Base-by-base conservation (phyloP, 2,329 filamentous ascomycete genomes). In the Cladosporium sp. region DNA sequence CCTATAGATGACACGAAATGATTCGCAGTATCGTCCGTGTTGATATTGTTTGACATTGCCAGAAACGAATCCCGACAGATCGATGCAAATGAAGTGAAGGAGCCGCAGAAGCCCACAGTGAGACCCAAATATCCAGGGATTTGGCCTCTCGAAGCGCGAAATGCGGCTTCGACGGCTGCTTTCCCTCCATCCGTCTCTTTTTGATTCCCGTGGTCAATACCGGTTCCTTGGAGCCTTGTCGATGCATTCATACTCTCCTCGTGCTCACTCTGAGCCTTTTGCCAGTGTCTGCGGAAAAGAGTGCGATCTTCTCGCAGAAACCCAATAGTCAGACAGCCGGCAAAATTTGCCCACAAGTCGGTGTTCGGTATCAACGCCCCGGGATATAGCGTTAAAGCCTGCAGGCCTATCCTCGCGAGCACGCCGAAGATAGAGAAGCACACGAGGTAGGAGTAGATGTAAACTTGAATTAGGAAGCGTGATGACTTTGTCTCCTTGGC, bases 401-500 rank as follows among this genome's bases (percentile, higher is more conserved):
- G 83, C 8, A 96, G 75, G 3, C 90, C 91, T 0, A 96, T 75
- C 5, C 91, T 83, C 1, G 90, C 88, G 25, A 96, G 81, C 0
- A 90, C 92, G 45, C 91, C 91, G 42, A 92, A 73, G n/a, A 96
- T 81, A 20, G 91, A 85, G 73, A 95, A 96, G 66, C 96, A 78
- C 58, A 93, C 77, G 25, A 96, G 82, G 71, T 94, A 89, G 0
- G 89, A 91, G 60, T 90, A 68, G 1, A 85, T 90, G 73, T 90
- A 75, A 22, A 75, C 56, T 45, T 60, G 49, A 10, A 52, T 50
- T 15, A 58, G 47, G 42, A 44, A 45, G 25, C 42, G 39, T 20
- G 42, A 47, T 12, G 24, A 22, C 42, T 47, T 47, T 47, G 42
- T 32, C 42, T 47, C 19, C 42, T 47, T 52, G 39, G 34, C 20